These are phyloP conservation scores for Globisporangium iwayamae DNA, from an alignment of 352 stramenopile species.

Conservation along the genomic window DNA sequence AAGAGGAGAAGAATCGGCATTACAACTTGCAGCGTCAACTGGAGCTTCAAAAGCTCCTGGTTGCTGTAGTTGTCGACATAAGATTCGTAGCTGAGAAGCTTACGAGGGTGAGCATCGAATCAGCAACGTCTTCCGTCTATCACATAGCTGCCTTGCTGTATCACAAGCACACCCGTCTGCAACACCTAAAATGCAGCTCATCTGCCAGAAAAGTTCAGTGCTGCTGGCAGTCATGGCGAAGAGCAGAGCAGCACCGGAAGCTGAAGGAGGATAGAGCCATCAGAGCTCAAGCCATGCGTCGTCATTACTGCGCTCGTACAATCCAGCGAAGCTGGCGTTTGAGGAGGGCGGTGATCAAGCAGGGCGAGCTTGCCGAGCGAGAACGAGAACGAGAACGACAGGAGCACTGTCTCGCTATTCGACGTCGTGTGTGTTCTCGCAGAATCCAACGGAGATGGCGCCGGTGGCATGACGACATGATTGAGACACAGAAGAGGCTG, in stretches of 20 bases:
- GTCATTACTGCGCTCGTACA: background rate
- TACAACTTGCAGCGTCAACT: constrained; percentile 22
- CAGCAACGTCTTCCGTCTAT: constrained; percentile 13
- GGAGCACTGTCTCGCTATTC: constrained; percentile 9
- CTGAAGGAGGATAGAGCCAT: background rate
- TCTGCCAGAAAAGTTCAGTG: constrained; percentile 24
- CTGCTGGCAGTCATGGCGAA: background rate
- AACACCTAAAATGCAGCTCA: constrained; percentile 14
- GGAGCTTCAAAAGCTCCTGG: constrained; percentile 24
- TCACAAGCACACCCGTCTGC: constrained; percentile 16
- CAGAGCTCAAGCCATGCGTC: background rate
- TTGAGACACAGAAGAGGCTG: background rate
- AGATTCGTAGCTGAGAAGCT: constrained; percentile 30
- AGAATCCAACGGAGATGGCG: constrained; percentile 13
- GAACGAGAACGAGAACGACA: background rate
- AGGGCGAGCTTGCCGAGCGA: background rate
- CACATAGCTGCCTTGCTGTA: constrained; percentile 10
- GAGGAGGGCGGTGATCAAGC: background rate
- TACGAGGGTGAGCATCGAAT: constrained; percentile 5
- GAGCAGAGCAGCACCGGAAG: background rate
- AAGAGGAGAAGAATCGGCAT: constrained; percentile 19
- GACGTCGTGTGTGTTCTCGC: constrained; percentile 9
- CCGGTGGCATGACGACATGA: background rate
- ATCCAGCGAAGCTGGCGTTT: constrained; percentile 2
- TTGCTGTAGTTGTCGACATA: constrained; percentile 33